phyloP scores from a whole-genome alignment of 129 eudicot species.

The Centaurea solstitialis region DNA sequence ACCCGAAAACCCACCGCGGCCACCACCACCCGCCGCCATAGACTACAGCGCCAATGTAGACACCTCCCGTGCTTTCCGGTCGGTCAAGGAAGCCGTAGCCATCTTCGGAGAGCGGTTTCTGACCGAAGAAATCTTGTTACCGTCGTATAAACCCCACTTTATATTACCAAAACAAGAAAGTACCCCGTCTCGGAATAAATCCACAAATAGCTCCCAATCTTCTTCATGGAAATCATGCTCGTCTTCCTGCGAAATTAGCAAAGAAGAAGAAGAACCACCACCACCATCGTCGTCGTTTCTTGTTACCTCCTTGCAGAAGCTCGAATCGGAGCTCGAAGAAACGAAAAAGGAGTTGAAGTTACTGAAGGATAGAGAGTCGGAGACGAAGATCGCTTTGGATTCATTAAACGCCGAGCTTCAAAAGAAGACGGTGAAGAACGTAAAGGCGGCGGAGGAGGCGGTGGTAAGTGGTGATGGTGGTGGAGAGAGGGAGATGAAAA shows the following conservation, averaged over 20 bases:
- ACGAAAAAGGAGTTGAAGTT: constrained; percentile 63
- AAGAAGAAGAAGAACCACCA: neutral
- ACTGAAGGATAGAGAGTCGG: constrained; percentile 64
- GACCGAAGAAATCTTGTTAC: constrained; percentile 47
- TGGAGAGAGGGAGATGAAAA: constrained; percentile 34
- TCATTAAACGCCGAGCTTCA: constrained; percentile 81
- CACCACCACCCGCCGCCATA: neutral
- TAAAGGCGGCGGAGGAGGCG: constrained; percentile 30
- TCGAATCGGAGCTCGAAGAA: constrained; percentile 64
- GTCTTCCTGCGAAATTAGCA: constrained; percentile 10
- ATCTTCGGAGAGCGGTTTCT: constrained; percentile 68
- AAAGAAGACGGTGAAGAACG: constrained; percentile 74
- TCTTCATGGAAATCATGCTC: constrained; percentile 28
- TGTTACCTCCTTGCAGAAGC: constrained; percentile 46
- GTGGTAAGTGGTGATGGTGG: constrained; percentile 7
- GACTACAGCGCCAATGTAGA: constrained; percentile 66
- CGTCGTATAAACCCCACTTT: constrained; percentile 38
- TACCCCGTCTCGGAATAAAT: constrained; percentile 30
- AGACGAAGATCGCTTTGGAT: constrained; percentile 73
- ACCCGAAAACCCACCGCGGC: constrained; percentile 7
- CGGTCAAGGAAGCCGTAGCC: constrained; percentile 92
- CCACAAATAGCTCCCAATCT: constrained; percentile 30
- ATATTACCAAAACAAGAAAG: constrained; percentile 52
- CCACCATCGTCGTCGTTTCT: constrained; percentile 6
- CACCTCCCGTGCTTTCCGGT: constrained; percentile 68